Base-by-base conservation (phyloP, 345 rosid species). In the Eucalyptus cladocalyx region DNA sequence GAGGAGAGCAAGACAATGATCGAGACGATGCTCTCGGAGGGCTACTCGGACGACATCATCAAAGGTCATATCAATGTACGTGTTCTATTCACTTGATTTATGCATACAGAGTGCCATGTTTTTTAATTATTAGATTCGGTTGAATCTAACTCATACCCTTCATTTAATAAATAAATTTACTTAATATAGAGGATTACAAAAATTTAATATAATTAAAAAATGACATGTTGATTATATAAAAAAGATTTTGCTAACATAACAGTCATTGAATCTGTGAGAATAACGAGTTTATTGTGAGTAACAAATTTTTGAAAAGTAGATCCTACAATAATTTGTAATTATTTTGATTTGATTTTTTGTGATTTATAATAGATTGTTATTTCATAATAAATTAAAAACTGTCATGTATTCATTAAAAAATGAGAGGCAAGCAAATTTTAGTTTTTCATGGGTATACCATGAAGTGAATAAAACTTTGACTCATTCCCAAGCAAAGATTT, bases 11-110 rank as follows among this genome's bases (percentile, higher is more conserved):
- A 89, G 89, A 94, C 92, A 7, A 90, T 96, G 94, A 91, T 95
- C 89, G 93, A 94, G 72, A 91, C 91, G 83, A 87, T 95, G 91
- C 72, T 95, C 49, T 87, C 90, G 87, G 92, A 92, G 90, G 83
- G 91, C 4, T 94, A 94, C 88, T 89, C 67, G 16, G 97, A 96
- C 72, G 92, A 89, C 30, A 91, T 89, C 87, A 94, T 95, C 93
- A 93, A 88, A 88, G 93, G 94, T 88, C 58, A 92, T 47, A 69
- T 93, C 88, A 47, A 85, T 42, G 95, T 93, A 92, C 40, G 23
- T 60, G 18, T 16, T 87, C 18, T 56, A 4, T 54, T 58, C 50
- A 19, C 88, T 23, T 40, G n/a, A 24, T 28, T 58, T 26, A 58
- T 62, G 42, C 24, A 37, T 80, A 14, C 13, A 34, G 15, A 34